Percentiles rank a stretch among this genome's conserved stretches.
These are phyloP conservation scores for Cryphonectria japonica DNA, from an alignment of 2,329 filamentous ascomycete species.

Conservation along the genomic window DNA sequence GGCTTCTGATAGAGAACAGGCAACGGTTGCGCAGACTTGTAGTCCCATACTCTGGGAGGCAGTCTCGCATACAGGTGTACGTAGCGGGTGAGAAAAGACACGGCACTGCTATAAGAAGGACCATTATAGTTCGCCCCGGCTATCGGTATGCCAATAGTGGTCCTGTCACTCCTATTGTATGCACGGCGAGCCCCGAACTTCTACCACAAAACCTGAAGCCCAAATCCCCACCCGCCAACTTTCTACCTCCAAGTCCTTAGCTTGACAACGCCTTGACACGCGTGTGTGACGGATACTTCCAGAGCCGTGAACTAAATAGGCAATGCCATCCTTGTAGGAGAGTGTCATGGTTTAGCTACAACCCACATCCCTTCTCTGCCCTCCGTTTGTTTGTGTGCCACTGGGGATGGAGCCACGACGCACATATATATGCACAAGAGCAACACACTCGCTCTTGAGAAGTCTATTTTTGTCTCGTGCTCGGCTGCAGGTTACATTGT, in stretches of 20 bases:
- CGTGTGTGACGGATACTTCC: neutral
- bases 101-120: neutral
- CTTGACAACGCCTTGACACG: neutral
- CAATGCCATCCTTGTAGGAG: neutral
- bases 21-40: neutral
- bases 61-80: neutral
- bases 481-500: neutral
- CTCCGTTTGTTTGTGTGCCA: neutral
- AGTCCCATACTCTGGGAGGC: neutral
- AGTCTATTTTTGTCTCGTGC: too few species aligned
- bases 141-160: neutral
- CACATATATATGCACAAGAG: neutral
- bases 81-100: neutral
- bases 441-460: neutral
- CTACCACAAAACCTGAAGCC: neutral
- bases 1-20: neutral
- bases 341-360: neutral
- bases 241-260: neutral
- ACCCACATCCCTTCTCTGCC: neutral
- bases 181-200: neutral
- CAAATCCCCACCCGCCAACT: neutral
- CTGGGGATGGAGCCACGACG: neutral
- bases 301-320: neutral
- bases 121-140: constrained; percentile 1
- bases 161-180: neutral